phyloP scores from a whole-genome alignment of 345 rosid genomes.

The Eucalyptus decipiens region DNA sequence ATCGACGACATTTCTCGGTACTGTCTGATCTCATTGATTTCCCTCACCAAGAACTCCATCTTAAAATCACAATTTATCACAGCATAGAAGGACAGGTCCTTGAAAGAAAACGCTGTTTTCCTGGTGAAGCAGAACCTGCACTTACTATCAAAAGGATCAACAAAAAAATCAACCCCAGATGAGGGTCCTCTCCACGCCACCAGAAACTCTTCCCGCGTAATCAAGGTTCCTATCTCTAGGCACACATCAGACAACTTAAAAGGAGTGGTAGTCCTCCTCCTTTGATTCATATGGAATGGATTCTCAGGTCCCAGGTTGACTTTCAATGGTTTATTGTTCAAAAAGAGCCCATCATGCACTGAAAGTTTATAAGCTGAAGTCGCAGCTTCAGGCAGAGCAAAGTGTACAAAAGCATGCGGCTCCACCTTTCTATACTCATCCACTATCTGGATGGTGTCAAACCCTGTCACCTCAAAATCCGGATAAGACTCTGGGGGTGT shows the following conservation, averaged over 20 bases:
- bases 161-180: slow-evolving; percentile 43
- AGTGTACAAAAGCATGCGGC: slow-evolving; percentile 92
- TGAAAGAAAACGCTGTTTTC: slow-evolving; percentile 61
- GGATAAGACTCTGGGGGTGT: slow-evolving; percentile 87
- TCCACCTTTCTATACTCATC: slow-evolving; percentile 47
- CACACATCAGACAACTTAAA: slow-evolving; percentile 37
- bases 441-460: slow-evolving; percentile 2
- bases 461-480: slow-evolving; percentile 15
- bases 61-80: slow-evolving; percentile 80
- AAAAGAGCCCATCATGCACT: slow-evolving; percentile 22
- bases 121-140: slow-evolving; percentile 68
- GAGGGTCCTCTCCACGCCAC: slow-evolving; percentile 63
- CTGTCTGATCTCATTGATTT: slow-evolving; percentile 41
- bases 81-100: slow-evolving; percentile 25
- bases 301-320: slow-evolving; percentile 72
- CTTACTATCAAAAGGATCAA: slow-evolving; percentile 77
- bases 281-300: slow-evolving; percentile 46
- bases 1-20: slow-evolving; percentile 12
- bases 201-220: slow-evolving; percentile 36
- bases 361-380: slow-evolving; percentile 38
- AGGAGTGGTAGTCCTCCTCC: slow-evolving; percentile 53
- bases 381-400: slow-evolving; percentile 37
- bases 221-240: slow-evolving; percentile 60
- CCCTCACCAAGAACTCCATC: slow-evolving; percentile 76
- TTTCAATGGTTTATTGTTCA: slow-evolving; percentile 33